These are phyloP conservation scores for Pelargonium citronellum DNA, from an alignment of 441 rosid genomes.

Conservation along the genomic window DNA sequence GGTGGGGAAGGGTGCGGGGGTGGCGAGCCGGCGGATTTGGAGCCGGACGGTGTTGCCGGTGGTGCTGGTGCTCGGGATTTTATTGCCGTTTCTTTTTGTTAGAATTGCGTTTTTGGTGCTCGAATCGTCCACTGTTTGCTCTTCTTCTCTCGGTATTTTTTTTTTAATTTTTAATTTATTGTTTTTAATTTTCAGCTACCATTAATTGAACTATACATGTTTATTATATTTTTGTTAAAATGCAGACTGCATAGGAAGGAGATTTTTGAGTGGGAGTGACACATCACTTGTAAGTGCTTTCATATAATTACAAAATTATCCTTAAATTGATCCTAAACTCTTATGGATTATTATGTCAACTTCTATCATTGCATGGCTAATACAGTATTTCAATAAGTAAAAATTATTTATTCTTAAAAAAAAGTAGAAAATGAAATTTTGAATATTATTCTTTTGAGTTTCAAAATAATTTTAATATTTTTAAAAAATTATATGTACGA, in stretches of 20 bases:
- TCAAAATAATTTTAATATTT: no score
- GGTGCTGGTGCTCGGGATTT: constrained; percentile 47
- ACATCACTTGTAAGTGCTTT: constrained; percentile 46
- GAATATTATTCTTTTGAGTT: no score
- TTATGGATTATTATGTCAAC: no score
- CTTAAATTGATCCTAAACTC: neutral
- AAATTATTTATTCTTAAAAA: no score
- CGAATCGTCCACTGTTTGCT: constrained; percentile 64
- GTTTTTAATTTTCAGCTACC: neutral
- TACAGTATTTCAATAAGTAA: neutral
- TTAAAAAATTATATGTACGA: no score
- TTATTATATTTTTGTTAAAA: neutral
- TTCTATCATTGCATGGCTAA: neutral
- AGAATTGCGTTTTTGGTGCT: constrained; percentile 65
- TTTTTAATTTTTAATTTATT: neutral
- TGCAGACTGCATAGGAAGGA: constrained; percentile 63
- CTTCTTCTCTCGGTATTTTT: constrained; percentile 50
- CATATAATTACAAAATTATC: constrained; percentile 10
- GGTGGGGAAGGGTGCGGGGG: no score
- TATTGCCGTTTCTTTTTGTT: constrained; percentile 60
- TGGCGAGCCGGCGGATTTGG: constrained; percentile 34
- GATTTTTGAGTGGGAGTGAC: constrained; percentile 57
- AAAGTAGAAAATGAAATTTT: no score
- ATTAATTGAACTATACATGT: neutral
- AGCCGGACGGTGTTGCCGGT: constrained; percentile 48